Base-by-base conservation (phyloP, 768 basidiomycete genomes). In the Tricholoma terreum region DNA sequence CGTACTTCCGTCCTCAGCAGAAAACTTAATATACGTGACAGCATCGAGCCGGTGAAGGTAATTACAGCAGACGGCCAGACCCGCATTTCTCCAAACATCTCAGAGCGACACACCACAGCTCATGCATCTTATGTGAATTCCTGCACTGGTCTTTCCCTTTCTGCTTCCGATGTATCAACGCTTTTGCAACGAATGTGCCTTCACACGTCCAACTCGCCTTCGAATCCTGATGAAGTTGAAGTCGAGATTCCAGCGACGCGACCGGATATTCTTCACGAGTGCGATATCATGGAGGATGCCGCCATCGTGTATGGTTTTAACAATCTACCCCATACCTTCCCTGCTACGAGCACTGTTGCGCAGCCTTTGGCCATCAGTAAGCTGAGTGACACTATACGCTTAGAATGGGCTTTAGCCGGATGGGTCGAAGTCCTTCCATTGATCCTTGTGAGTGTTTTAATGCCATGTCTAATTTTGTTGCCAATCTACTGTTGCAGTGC, bases 231-330 rank as follows among this genome's bases (percentile, higher is more conserved):
- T 65, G 80, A 84, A 63, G 77, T 99, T 42, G 65, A 80, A 15
- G 87, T 98, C 24, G 75, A 84, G 33, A 80, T 99, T 48, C 96
- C 97, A 4, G 80, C 90, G n/a, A 98, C 94, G n/a, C 85, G 97
- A 35, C 94, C 97, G 1, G 97, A 99, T 68, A 98, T 99, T 62
- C 77, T 99, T 54, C 97, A 99, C 69, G 94, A 98, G 71, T 97
- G 95, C 67, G 97, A 99, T 69, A 83, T 98, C 69, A 90, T 99
- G 87, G 97, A 99, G 69, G 97, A 99, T 61, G 93, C 89, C 2
- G 97, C 97, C 9, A 92, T 99, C 62, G 97, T 94, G 0, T 97
- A 95, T 68, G 97, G 97, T 1, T 98, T 94, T 80, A 98, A 99
- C 77, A 97, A 96, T 65, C 80, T 99, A 24, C 92, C 93, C 1